Conservation (phyloP, 306 rosid genomes). For the Glycine soja region DNA sequence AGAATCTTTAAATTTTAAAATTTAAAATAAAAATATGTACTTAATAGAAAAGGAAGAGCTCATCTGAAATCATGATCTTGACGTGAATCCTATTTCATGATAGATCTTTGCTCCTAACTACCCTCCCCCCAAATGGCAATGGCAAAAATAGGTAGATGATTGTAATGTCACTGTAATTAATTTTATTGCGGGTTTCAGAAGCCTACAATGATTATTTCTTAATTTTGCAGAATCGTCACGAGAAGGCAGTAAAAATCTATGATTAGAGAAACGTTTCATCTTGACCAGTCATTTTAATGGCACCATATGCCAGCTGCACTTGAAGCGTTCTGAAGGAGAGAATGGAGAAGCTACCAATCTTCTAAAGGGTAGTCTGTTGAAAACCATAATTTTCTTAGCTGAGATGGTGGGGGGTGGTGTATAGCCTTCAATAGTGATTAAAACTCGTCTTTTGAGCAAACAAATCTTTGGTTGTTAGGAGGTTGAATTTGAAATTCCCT, state of each 20-base stretch:
- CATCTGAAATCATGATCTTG: background rate
- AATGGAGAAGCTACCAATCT: conserved; percentile 25
- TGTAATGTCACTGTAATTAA: conserved; percentile 13
- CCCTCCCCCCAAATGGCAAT: background rate
- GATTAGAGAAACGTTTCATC: conserved; percentile 48
- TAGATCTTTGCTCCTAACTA: background rate
- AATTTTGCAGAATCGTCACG: conserved; percentile 79
- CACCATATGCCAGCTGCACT: background rate
- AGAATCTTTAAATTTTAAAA: background rate
- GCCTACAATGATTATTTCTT: conserved; percentile 35
- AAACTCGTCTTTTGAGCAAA: conserved; percentile 24
- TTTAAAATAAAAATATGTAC: background rate
- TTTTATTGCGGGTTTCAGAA: background rate
- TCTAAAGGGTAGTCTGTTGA: conserved; percentile 4
- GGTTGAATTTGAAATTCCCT: conserved; percentile 35
- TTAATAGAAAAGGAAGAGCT: background rate
- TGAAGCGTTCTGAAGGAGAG: conserved; percentile 23
- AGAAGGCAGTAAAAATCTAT: conserved; percentile 82
- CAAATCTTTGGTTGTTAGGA: background rate
- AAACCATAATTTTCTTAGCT: conserved; percentile 27
- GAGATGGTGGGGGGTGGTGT: background rate
- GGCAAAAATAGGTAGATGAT: conserved; percentile 23
- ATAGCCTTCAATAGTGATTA: conserved; percentile 33
- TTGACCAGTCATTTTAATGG: background rate
- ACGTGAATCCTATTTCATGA: background rate